Evolutionary conservation across 169 alveolate species (phyloP), one percentile per base, ranked within the genome.

Genomic region (Eimeria necatrix): DNA sequence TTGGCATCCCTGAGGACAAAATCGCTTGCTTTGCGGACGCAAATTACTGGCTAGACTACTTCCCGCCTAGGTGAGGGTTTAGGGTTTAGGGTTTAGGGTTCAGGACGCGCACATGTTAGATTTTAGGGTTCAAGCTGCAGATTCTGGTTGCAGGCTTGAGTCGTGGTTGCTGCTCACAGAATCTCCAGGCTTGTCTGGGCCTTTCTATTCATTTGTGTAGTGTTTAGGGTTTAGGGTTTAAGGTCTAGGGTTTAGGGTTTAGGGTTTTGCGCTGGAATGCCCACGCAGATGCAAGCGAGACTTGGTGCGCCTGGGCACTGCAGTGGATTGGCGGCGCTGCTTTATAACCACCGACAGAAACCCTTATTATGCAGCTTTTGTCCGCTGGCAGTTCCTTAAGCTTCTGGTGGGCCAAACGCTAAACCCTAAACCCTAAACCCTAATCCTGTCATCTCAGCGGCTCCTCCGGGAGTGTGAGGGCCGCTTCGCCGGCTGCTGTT

Each of bases 321-420:
- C 98, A 14, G 97, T 98, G 89, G 99, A 99, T 96, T 99, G 99
- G 99, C 97, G 99, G 61, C 97, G 99, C 73, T 97, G 99, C 51
- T 99, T 99, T 96, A 99, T 99, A 89, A 99, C 99, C 18, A 99
- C 99, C 16, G 99, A 99, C 93, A 97, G 97, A 83, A 99, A 99
- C 96, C 99, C 99, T 59, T 99, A 97, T 96, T 99, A 98, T 95
- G 99, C 99, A 95, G 97, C 98, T 78, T 95, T 95, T 52, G 90
- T 95, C 5, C 97, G 98, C 95, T 99, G 99, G 99, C 99, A 99
- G 92, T 99, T 99, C 97, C 96, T 97, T 22, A 97, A 97, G 80
- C 97, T 99, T 95, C 98, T 98, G 97, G 97, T 96, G 8, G 8
- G 61, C 46, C 51, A 70, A 52, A 52, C 93, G 4, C 85, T 86